A percentile compares a stretch with the other conserved stretches of the same genome.
phyloP scores from a whole-genome alignment of 345 rosid species.

The Arabidopsis suecica region DNA sequence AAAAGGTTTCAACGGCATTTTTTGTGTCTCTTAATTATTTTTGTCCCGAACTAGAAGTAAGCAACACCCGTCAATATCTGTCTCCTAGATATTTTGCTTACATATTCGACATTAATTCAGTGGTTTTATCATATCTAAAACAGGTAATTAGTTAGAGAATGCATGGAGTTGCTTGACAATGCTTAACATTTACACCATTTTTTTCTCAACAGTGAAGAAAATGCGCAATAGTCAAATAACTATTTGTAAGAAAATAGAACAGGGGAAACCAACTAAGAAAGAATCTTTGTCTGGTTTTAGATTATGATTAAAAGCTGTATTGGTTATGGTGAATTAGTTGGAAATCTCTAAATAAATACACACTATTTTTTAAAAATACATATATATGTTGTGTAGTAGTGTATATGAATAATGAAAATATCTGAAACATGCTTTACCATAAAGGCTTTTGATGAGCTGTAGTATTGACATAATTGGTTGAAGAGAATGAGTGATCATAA shows the following conservation, averaged over 20 bases:
- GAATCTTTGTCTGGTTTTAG: constrained; percentile 36
- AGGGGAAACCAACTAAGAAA: constrained; percentile 21
- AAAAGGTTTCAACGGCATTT: not conserved
- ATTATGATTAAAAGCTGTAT: constrained; percentile 38
- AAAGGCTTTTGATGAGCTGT: constrained; percentile 45
- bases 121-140: not conserved
- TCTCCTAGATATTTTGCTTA: constrained; percentile 26
- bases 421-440: constrained; percentile 44
- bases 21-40: constrained; percentile 9
- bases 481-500: constrained; percentile 41
- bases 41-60: constrained; percentile 38
- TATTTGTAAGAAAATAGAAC: not conserved
- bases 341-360: constrained; percentile 22
- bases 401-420: constrained; percentile 24
- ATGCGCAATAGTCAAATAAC: not conserved
- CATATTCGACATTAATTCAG: constrained; percentile 25
- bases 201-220: not conserved
- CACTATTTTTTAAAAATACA: not conserved
- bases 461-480: constrained; percentile 29
- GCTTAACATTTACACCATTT: constrained; percentile 23
- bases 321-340: constrained; percentile 34
- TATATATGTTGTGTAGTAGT: constrained; percentile 1
- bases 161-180: constrained; percentile 12
- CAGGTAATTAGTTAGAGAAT: not conserved
- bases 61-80: constrained; percentile 33